Evolutionary conservation across 495 filamentous ascomycete species (phyloP).

Genomic region (Poronia punctata): DNA sequence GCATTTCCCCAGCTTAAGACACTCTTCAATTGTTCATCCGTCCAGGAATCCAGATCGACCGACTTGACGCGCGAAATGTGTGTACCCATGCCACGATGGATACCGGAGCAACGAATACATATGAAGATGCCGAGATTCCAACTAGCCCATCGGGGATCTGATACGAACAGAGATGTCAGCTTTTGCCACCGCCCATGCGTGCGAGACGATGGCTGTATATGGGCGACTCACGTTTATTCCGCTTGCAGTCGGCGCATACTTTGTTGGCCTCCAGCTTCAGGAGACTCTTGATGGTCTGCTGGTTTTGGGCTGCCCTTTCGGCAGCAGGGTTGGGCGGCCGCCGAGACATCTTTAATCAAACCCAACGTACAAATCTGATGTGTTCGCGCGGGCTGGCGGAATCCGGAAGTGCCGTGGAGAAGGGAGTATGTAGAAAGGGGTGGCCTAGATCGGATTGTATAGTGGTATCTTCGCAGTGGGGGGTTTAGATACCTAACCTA

Average conservation of each 20-base stretch:
- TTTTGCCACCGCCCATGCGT: not conserved
- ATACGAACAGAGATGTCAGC: not conserved
- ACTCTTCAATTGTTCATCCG: constrained; percentile 91
- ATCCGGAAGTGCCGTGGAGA: too few species aligned
- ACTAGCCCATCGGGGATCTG: constrained; percentile 96
- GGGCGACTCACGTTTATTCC: constrained; percentile 77
- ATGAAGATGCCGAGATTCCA: constrained; percentile 96
- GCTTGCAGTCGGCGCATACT: constrained; percentile 95
- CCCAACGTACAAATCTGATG: too few species aligned
- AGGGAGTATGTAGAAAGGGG: not conserved
- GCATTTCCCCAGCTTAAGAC: constrained; percentile 91
- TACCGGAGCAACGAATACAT: constrained; percentile 96
- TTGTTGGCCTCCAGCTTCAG: constrained; percentile 93
- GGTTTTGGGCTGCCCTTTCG: constrained; percentile 82
- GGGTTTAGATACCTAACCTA: too few species aligned
- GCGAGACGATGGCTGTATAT: not conserved
- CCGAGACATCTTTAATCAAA: too few species aligned
- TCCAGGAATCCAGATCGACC: constrained; percentile 96
- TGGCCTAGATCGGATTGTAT: not conserved
- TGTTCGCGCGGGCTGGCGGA: too few species aligned
- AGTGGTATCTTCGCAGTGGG: not conserved
- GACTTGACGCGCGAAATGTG: constrained; percentile 98
- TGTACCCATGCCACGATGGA: constrained; percentile 97
- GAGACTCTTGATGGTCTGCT: constrained; percentile 81
- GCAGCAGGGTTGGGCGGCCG: constrained; percentile 68